Conservation (phyloP, 331 rosid genomes). For the Cydonia oblonga region DNA sequence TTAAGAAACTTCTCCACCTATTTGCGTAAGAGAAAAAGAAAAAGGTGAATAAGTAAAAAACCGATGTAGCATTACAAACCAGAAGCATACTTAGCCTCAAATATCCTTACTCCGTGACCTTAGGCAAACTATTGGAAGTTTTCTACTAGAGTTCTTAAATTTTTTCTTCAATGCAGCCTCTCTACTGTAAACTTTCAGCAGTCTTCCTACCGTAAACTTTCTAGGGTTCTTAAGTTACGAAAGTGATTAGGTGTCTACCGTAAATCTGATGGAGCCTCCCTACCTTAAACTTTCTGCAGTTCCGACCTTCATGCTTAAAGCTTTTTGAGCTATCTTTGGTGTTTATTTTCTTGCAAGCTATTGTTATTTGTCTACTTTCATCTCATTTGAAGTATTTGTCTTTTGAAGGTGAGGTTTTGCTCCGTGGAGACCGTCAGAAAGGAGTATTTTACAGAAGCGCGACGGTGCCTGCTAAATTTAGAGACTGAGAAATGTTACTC, state of each 20-base stretch:
- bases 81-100: not conserved
- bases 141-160: not conserved
- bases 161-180: no score
- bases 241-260: not conserved
- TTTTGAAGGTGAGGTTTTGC: conserved; percentile 73
- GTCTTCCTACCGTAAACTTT: no score
- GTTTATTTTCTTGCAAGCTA: no score
- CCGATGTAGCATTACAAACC: not conserved
- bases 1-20: not conserved
- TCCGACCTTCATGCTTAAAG: no score
- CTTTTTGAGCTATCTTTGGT: no score
- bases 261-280: not conserved
- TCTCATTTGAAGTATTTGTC: not conserved
- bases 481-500: conserved; percentile 26
- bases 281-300: not conserved
- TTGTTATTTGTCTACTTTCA: not conserved
- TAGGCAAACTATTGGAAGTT: not conserved
- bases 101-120: not conserved
- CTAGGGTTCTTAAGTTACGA: not conserved
- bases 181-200: no score
- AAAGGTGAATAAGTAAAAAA: not conserved
- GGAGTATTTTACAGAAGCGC: conserved; percentile 63
- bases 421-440: conserved; percentile 53
- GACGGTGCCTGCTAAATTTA: conserved; percentile 52
- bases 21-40: not conserved